Base-by-base conservation (phyloP, 441 rosid species). In the Mallotus japonicus region DNA sequence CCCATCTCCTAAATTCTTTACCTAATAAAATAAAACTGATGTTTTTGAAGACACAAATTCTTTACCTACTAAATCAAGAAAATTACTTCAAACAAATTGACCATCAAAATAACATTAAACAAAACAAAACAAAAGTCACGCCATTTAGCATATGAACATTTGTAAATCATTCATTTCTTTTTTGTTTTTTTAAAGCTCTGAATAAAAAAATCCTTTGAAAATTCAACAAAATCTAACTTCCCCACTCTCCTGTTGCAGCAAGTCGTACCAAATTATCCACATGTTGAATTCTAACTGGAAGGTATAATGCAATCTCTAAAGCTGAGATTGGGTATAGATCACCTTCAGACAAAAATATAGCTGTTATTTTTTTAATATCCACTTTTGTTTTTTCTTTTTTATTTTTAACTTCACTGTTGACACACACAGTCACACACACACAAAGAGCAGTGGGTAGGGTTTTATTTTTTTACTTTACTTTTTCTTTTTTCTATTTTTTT, bases 381-480 rank as follows among this genome's bases (percentile, higher is more conserved):
- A 28, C 32, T 28, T 28, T 28, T 28, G 32, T 28, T 28, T 54
- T 24, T 69, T n/a, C 72, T 72, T 73, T 68, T 67, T 60, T 32
- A 8, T 9, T 77, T 60, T 57, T 57, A 3, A 72, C 70, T 65
- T 61, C 69, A 73, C 78, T 65, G 73, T 77, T 78, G 83, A 63
- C 80, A 77, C 74, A 40, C 70, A 70, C 67, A 34, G n/a, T n/a
- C n/a, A n/a, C n/a, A 63, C 80, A 77, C 74, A 40, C 70, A 70
- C 67, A 34, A 0, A 12, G 40, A 75, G 81, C 75, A 78, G 84
- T 83, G 87, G 89, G 89, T 83, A 87, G 89, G 88, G 87, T 83
- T 91, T 84, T 71, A n/a, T 87, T 75, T 71, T 67, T 37, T 37
- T 37, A 37, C 40, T 37, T 37, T 37, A 34, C 37, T 37, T 37